Evolutionary conservation across 371 early-diverging fungal species (phyloP), one percentile per base, ranked within the genome.

Genomic region (Sporodiniella umbellata): DNA sequence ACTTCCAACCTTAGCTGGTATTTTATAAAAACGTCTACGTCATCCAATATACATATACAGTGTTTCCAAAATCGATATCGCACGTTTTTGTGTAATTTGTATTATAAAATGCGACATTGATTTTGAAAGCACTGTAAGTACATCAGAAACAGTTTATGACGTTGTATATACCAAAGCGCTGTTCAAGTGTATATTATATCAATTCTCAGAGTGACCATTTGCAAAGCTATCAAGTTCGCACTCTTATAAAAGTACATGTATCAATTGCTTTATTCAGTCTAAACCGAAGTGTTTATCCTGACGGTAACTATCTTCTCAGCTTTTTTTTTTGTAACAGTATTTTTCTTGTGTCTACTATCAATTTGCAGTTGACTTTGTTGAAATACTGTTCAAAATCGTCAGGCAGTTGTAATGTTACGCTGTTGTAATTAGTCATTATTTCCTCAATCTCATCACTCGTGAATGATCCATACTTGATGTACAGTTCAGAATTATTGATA

Each of bases 161-260:
- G n/a, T n/a, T n/a, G n/a, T n/a, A n/a, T n/a, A n/a, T n/a, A n/a
- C n/a, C n/a, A n/a, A n/a, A n/a, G n/a, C n/a, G n/a, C n/a, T n/a
- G n/a, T n/a, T n/a, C 39, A 58, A 8, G 5, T 58, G 49, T 15
- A 53, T 58, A 28, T 58, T 46, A 35, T 50, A 54, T 50, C 60
- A 59, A 50, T 35, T 55, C 55, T 55, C 48, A 31, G 48, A 60
- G 48, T 60, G 48, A 44, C 55, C 55, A 19, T 51, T 60, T 44
- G 43, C 33, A 3, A 60, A 60, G 45, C 55, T 54, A 43, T 28
- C 52, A 42, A 42, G 42, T 51, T 60, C 55, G 45, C 55, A 54
- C 28, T 51, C 60, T 55, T 40, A 37, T 54, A 51, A 23, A 47
- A 60, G 54, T 43, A 33, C 51, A 30, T 54, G 23, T 51, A 54